Percentiles rank a stretch among this genome's conserved stretches.
Evolutionary conservation across 2,329 filamentous ascomycete genomes (phyloP).

Genomic region (Hypoxylon sp.): DNA sequence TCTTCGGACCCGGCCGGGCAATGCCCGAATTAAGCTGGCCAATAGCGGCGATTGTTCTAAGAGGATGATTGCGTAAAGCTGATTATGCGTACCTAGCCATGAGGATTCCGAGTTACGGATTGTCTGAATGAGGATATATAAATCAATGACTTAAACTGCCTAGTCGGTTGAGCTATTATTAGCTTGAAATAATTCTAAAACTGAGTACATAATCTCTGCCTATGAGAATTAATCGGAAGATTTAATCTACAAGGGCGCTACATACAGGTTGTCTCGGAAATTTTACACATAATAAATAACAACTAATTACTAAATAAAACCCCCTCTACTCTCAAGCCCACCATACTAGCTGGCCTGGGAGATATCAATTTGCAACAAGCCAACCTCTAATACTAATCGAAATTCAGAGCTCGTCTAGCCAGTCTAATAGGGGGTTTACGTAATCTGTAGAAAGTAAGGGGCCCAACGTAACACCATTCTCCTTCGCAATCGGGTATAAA

Average conservation of each 20-base stretch:
- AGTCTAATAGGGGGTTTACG: slow-evolving; percentile 36
- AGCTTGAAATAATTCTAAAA: not conserved
- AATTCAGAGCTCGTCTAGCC: slow-evolving; percentile 37
- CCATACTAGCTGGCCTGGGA: not conserved
- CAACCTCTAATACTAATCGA: not conserved
- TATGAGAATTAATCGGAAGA: not conserved
- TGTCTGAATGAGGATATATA: not conserved
- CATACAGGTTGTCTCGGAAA: not conserved
- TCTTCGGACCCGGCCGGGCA: not conserved
- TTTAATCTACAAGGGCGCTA: not conserved
- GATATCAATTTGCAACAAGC: not conserved
- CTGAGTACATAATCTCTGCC: not conserved
- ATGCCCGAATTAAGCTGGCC: not conserved
- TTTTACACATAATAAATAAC: not conserved
- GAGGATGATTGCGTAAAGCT: not conserved
- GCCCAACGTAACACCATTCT: slow-evolving; percentile 27
- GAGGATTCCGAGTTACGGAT: not conserved
- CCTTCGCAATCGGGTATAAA: slow-evolving; percentile 34
- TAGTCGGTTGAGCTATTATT: not conserved
- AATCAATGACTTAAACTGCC: not conserved
- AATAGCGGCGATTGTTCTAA: not conserved
- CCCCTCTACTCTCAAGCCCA: not conserved
- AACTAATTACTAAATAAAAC: not conserved
- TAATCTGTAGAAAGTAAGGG: slow-evolving; percentile 31
- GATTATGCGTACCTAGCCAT: not conserved